Base-by-base conservation (phyloP, 169 alveolate genomes). In the Eimeria praecox region DNA sequence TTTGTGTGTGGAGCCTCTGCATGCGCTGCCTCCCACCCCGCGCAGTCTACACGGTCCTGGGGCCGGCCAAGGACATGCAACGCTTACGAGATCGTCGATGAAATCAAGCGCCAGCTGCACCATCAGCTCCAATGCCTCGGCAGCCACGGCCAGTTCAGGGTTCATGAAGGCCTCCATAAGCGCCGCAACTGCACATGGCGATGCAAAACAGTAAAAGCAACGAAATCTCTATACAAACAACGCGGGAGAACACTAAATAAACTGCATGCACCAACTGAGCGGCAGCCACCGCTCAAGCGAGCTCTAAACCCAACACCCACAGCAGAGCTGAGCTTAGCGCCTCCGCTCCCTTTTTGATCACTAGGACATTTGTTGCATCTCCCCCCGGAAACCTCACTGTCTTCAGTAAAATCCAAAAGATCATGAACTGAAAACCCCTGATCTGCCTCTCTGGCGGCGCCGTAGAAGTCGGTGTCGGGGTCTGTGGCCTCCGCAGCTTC, bases 21-120 rank as follows among this genome's bases (percentile, higher is more conserved):
- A 69, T 5, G 27, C 80, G 2, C 49, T 14, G n/a, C 49, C 49
- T 33, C 80, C 80, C 22, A 69, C 49, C 46, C 80, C 80, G 49
- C n/a, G 24, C 80, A 33, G 14, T 69, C 49, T 33, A 35, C 2
- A 69, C n/a, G 3, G 16, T 69, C 12, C 49, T 30, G 24, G 27
- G 49, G 30, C n/a, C 44, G 35, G 49, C 24, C 24, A 35, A 27
- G 49, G 80, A 14, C 44, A 35, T 64, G 77, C 42, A 69, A 2
- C 33, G 54, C 92, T 59, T 24, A 86, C 92, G 14, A 86, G 92
- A 30, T 86, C 92, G 40, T 86, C 92, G 62, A 86, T 69, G 69
- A 86, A 86, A 80, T 86, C 92, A 27, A 86, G 59, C 30, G 92
- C 80, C 56, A 86, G 80, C 42, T 86, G 92, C 54, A 86, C 92